Evolutionary conservation across 2,329 filamentous ascomycete species (phyloP).

Genomic region (Fusarium illudens): DNA sequence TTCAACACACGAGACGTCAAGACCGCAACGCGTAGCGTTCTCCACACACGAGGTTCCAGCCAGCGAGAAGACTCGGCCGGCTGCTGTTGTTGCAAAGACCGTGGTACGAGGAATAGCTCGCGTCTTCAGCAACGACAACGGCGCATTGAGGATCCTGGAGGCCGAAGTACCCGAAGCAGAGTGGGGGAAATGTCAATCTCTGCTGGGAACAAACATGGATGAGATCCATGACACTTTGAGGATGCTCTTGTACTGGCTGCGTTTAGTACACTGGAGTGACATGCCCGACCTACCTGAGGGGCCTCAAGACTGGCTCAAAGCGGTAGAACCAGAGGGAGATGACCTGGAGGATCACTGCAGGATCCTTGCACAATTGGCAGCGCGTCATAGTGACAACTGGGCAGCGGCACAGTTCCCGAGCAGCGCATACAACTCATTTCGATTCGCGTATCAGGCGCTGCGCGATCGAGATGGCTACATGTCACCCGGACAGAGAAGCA

Average conservation of each 20-base stretch:
- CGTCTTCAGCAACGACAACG: neutral
- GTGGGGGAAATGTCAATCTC: neutral
- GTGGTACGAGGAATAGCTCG: neutral
- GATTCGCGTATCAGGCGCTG: neutral
- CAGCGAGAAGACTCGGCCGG: neutral
- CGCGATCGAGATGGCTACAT: neutral
- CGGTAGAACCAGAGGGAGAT: neutral
- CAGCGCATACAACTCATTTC: neutral
- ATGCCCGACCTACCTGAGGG: neutral
- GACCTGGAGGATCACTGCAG: neutral
- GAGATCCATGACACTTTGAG: neutral
- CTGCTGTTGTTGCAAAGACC: neutral
- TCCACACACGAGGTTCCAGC: neutral
- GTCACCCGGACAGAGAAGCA: neutral
- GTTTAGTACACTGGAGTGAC: neutral
- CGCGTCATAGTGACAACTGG: neutral
- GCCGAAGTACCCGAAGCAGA: neutral
- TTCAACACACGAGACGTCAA: neutral
- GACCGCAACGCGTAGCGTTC: neutral
- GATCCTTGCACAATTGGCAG: neutral
- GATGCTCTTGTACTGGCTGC: neutral
- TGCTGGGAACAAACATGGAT: neutral
- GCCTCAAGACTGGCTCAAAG: neutral
- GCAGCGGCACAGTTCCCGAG: neutral
- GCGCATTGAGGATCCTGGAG: neutral